A percentile compares a stretch with the other conserved stretches of the same genome.
These are phyloP conservation scores for Komagataella kurtzmanii DNA, from an alignment of 805 yeast species.

Conservation along the genomic window DNA sequence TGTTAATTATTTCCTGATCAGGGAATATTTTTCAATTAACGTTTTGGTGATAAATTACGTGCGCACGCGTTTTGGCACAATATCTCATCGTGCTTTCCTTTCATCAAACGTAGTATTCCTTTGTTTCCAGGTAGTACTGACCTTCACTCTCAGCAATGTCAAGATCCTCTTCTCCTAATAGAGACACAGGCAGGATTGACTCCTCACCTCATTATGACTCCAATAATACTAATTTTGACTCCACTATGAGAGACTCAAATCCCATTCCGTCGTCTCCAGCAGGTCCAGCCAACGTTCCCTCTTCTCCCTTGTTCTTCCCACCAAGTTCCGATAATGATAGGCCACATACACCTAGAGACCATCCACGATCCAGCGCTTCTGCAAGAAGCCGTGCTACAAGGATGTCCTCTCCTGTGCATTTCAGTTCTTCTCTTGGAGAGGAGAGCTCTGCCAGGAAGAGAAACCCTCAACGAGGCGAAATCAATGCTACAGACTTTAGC, in stretches of 20 bases:
- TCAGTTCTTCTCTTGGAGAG: conserved; percentile 22
- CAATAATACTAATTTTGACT: not conserved
- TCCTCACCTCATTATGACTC: not conserved
- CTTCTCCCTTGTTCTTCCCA: conserved; percentile 39
- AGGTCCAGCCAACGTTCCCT: not conserved
- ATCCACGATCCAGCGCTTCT: conserved; percentile 6
- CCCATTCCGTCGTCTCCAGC: not conserved
- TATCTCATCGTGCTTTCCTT: not conserved
- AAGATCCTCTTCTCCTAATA: not conserved
- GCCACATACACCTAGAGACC: conserved; percentile 6
- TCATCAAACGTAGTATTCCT: not conserved
- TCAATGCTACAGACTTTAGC: conserved; percentile 53
- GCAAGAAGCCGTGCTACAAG: conserved; percentile 11
- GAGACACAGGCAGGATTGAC: not conserved
- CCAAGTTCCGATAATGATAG: conserved; percentile 22
- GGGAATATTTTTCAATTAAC: not conserved
- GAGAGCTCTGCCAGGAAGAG: conserved; percentile 15
- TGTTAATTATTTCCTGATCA: not conserved
- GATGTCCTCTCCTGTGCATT: conserved; percentile 36
- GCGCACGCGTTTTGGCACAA: not conserved
- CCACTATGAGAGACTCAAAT: not conserved
- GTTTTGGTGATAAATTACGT: not conserved
- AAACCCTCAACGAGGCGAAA: conserved; percentile 57
- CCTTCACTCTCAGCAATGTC: not conserved
- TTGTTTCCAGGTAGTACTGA: not conserved